Base-by-base conservation (phyloP, 371 early-diverging fungal genomes). In the Smittium mucronatum region DNA sequence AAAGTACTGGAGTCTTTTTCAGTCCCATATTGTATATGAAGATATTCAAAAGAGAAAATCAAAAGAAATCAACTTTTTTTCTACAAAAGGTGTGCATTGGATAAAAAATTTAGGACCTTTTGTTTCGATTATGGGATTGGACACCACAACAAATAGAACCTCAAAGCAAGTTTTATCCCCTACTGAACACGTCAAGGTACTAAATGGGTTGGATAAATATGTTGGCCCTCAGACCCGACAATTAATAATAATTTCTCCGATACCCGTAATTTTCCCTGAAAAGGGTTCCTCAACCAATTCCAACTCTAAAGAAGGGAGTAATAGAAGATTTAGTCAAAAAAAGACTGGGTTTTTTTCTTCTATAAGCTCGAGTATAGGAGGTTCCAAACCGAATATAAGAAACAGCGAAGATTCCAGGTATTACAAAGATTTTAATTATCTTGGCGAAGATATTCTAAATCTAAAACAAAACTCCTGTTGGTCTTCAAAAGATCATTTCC, bases 1-100 rank as follows among this genome's bases (percentile, higher is more conserved):
- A 29, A 83, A 86, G 21, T 91, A 88, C 80, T 93, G 86, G 75
- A 83, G 89, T 63, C 77, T 90, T 57, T 94, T 92, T 82, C 94
- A 94, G 76, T 90, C 89, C 0, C 93, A 92, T 75, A 88, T 88
- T 15, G 73, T 79, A 36, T 73, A 81, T 63, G 88, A 87, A 11
- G 79, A 77, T 28, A 80, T 74, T 57, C 83, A 89, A 70, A 64
- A 16, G 32, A 31, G 32, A 21, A 31, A 2, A 16, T 16, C 32
- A 30, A 15, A 15, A 21, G 31, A 64, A 5, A 64, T 30, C 26
- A 36, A 5, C n/a, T 76, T 74, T 26, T 82, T 82, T 70, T 76
- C 87, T 70, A 87, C 82, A 16, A 76, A 75, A 67, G 81, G 84
- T 31, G 82, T 78, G 76, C 71, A 72, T 63, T 79, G 72, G 58